Percentiles rank a stretch among this genome's conserved stretches.
phyloP scores from a whole-genome alignment of 2,329 filamentous ascomycete genomes.

The Sporothrix inflata region DNA sequence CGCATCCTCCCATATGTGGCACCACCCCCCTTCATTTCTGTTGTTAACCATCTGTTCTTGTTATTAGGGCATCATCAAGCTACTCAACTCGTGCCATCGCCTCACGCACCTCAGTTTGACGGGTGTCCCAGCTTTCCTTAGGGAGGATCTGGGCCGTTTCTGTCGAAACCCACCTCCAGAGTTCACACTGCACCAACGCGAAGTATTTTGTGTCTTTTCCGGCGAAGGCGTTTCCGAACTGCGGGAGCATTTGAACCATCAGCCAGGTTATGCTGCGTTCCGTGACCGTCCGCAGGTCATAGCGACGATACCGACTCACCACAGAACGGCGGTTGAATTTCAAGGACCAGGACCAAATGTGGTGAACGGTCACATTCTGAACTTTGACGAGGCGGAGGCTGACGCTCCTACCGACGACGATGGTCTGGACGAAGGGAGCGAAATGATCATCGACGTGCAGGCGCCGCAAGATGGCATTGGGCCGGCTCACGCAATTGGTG shows the following conservation, averaged over 20 bases:
- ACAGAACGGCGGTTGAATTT: not conserved
- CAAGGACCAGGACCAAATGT: not conserved
- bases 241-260: constrained; percentile 73
- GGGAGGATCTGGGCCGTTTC: constrained; percentile 80
- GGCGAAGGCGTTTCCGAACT: constrained; percentile 79
- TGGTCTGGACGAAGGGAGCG: constrained; percentile 47
- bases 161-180: constrained; percentile 87
- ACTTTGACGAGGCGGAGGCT: constrained; percentile 36
- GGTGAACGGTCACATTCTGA: constrained; percentile 31
- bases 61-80: constrained; percentile 73
- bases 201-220: constrained; percentile 97
- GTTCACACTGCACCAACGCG: constrained; percentile 92
- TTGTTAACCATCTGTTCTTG: constrained; percentile 45
- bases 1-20: too few species aligned
- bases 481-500: not conserved
- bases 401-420: constrained; percentile 47
- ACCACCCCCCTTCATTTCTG: constrained; percentile 28
- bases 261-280: constrained; percentile 51
- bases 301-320: constrained; percentile 21
- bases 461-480: not conserved
- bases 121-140: constrained; percentile 86
- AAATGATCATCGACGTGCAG: constrained; percentile 12
- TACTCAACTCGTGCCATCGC: constrained; percentile 88
- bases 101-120: constrained; percentile 94
- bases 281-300: constrained; percentile 40